Base-by-base conservation (phyloP, 768 basidiomycete species). In the Termitomyces titanicus region DNA sequence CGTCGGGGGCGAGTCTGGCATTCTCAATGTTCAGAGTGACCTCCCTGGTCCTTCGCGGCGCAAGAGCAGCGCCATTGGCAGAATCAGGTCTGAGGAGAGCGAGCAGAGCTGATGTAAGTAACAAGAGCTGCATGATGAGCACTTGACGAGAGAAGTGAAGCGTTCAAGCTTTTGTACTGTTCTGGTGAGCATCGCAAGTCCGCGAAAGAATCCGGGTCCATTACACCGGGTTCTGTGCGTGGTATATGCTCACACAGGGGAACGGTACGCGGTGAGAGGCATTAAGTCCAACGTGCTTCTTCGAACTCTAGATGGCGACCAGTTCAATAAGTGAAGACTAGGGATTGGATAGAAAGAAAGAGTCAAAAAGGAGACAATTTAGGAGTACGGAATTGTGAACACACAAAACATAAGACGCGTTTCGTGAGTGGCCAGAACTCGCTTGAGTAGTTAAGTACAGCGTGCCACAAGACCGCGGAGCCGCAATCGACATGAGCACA, bases 11-110 rank as follows among this genome's bases (percentile, higher is more conserved):
- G 6, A 63, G 43, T 4, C 42, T n/a, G 1, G 42, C 42, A 39
- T 66, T 66, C 22, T 48, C 56, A 12, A 66, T 61, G 40, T 65
- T 45, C 3, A 66, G 49, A 18, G 60, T 64, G 13, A 60, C 55
- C 6, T 37, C 47, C 37, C 51, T 64, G 34, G 47, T 20, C 1
- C 7, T 29, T 4, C 50, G 31, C 5, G 58, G 45, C 15, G 13
- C 46, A 8, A 58, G 13, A 3, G 53, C 53, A 54, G 20, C 50
- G 2, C 53, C 43, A 22, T 2, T 35, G 11, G 38, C 48, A 31
- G 48, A 56, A 49, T 47, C 52, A 6, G 55, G 52, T 17, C 38
- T 52, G 35, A 60, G 38, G n/a, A 60, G 35, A 11, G 52, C 49
- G 8, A 57, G 37, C 18, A 60, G 48, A 44, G 54, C 58, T 18